Evolutionary conservation across 257 asterid species (phyloP).

Genomic region (Anisodus tanguticus): DNA sequence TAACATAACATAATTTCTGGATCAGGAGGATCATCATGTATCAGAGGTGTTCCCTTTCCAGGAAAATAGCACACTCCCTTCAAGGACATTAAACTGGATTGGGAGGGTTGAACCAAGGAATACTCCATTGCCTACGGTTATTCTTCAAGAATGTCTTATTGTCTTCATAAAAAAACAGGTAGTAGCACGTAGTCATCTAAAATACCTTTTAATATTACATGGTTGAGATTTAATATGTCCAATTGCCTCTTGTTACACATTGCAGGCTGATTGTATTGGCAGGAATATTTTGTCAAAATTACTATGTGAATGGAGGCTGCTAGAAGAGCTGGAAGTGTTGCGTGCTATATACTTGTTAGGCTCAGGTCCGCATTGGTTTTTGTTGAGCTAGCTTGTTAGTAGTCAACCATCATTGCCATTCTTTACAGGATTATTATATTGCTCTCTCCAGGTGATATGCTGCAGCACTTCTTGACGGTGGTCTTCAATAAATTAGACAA

Average conservation of each 20-base stretch:
- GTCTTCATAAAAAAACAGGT: constrained; percentile 86
- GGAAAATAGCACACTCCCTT: constrained; percentile 84
- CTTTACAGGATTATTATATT: constrained; percentile 31
- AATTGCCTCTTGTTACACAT: constrained; percentile 30
- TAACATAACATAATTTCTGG: constrained; percentile 28
- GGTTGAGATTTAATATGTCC: constrained; percentile 22
- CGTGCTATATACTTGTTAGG: constrained; percentile 97
- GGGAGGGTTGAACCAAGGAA: constrained; percentile 61
- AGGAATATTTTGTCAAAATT: constrained; percentile 79
- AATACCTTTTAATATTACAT: constrained; percentile 14
- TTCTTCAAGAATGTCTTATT: constrained; percentile 89
- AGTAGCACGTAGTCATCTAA: constrained; percentile 4
- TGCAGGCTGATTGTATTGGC: constrained; percentile 93
- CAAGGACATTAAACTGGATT: constrained; percentile 79
- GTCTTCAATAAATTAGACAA: constrained; percentile 85
- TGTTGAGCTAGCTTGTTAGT: not conserved
- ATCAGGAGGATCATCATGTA: constrained; percentile 74
- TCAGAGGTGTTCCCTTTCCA: constrained; percentile 89
- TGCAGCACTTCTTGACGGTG: constrained; percentile 89
- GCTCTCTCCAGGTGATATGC: constrained; percentile 76
- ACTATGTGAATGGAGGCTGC: constrained; percentile 82
- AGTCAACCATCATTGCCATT: not conserved
- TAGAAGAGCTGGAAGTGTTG: constrained; percentile 86
- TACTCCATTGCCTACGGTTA: constrained; percentile 73
- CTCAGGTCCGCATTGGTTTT: constrained; percentile 61